Evolutionary conservation across 768 basidiomycete species (phyloP), one percentile per base, ranked within the genome.

Genomic region (Lanmaoa rubissima): DNA sequence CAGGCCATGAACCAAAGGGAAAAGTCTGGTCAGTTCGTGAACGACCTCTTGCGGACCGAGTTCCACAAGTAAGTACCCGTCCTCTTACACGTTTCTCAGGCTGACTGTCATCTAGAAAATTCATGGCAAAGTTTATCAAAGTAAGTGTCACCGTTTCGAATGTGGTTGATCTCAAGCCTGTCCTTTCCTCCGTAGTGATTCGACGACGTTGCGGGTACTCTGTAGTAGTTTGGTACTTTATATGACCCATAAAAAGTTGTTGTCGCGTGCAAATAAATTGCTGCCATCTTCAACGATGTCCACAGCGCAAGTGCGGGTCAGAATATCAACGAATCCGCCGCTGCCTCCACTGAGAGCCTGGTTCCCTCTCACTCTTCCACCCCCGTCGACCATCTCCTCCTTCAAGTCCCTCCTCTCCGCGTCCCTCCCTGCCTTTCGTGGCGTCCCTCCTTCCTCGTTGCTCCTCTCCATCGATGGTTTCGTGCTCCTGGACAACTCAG

Each of bases 41-140:
- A 99, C 69, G 97, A 98, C 73, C 78, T 98, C 48, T 74, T 98
- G 58, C 82, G 96, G 69, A 95, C 94, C 50, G 91, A 94, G 68
- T 96, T 95, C 70, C 93, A 95, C 77, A 92, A 87, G 91, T 92
- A 57, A 56, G 88, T 82, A 1, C 52, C 39, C 36, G 21, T 21
- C 49, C n/a, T 26, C 17, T 46, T 57, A n/a, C 32, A 39, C 36
- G 9, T 52, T 45, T 38, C 51, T 26, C 60, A n/a, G 35, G 53
- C 51, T 69, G 32, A 69, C 36, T 17, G 36, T 19, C 14, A 1
- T 41, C 49, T 17, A 92, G 92, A 75, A 94, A 92, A 78, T 95
- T 94, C 69, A 93, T 95, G 91, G 76, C 85, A 10, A 92, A 91
- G 68, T 94, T 94, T 62, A 88, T 94, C 76, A 93, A 93, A 78